phyloP scores from a whole-genome alignment of 176 grass and related monocot species.

The Tillandsia fasciculata region DNA sequence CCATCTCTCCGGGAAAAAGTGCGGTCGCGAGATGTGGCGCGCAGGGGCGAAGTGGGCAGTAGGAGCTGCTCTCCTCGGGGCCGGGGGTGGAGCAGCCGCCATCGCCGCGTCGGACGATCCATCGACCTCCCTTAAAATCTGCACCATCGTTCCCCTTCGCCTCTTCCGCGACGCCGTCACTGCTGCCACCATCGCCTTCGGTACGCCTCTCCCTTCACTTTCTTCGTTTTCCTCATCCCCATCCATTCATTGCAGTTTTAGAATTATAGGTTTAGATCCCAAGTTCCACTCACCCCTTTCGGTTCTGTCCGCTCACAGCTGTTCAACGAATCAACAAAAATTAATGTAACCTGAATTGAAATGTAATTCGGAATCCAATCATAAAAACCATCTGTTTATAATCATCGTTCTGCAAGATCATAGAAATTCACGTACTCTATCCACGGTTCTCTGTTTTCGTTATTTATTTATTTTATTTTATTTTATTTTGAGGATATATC shows the following conservation, averaged over 20 bases:
- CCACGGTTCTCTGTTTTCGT: too few species aligned
- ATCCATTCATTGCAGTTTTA: background rate
- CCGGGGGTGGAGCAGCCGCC: constrained; percentile 22
- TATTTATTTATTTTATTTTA: too few species aligned
- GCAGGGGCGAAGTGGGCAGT: constrained; percentile 33
- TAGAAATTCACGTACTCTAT: too few species aligned
- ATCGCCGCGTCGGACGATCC: constrained; percentile 53
- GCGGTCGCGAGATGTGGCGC: constrained; percentile 42
- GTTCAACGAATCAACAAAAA: too few species aligned
- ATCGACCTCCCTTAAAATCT: constrained; percentile 48
- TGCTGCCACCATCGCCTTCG: constrained; percentile 48
- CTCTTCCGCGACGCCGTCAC: constrained; percentile 67
- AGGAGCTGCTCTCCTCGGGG: constrained; percentile 27
- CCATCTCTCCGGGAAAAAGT: background rate
- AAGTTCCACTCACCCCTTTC: too few species aligned
- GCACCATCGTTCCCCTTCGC: constrained; percentile 58
- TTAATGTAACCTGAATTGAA: too few species aligned
- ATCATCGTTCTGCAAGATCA: too few species aligned
- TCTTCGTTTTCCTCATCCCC: background rate
- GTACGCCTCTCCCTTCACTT: background rate
- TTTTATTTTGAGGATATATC: too few species aligned
- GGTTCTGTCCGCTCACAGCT: too few species aligned
- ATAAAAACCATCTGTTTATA: too few species aligned
- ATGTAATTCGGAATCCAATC: too few species aligned
- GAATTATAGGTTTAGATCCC: background rate